Percentiles rank a stretch among this genome's conserved stretches.
Conservation (phyloP, 148 eudicot genomes). For the Cornus controversa region DNA sequence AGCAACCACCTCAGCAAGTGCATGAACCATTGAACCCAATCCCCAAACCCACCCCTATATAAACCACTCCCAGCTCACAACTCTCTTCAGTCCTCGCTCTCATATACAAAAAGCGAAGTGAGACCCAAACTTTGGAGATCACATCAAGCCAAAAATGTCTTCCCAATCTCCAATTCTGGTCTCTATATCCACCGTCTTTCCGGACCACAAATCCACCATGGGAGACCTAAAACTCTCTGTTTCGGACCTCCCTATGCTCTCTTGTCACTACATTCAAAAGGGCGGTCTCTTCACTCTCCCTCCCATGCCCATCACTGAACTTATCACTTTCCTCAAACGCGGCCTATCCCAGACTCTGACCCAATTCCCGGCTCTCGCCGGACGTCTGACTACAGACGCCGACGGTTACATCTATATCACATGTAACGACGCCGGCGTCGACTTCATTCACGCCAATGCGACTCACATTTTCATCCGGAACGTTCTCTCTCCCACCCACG, state of each 20-base stretch:
- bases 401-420: conserved; percentile 28
- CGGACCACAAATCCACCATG: conserved; percentile 30
- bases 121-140: background rate
- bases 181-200: conserved; percentile 38
- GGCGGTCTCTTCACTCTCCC: conserved; percentile 30
- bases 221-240: conserved; percentile 48
- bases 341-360: conserved; percentile 34
- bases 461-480: conserved; percentile 17
- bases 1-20: background rate
- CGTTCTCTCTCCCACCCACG: conserved; percentile 20
- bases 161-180: conserved; percentile 21
- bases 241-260: conserved; percentile 45
- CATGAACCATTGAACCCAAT: conserved; percentile 26
- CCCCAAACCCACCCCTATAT: conserved; percentile 13
- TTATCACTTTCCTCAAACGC: conserved; percentile 16
- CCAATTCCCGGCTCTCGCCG: conserved; percentile 49
- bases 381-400: conserved; percentile 33
- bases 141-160: conserved; percentile 37
- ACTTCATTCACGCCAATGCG: conserved; percentile 40
- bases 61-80: background rate
- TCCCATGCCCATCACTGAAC: conserved; percentile 6
- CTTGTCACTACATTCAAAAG: conserved; percentile 45
- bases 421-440: conserved; percentile 51
- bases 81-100: background rate
- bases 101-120: background rate